Conservation (phyloP, 2,329 filamentous ascomycete species). For the Pestalotiopsis sp. region DNA sequence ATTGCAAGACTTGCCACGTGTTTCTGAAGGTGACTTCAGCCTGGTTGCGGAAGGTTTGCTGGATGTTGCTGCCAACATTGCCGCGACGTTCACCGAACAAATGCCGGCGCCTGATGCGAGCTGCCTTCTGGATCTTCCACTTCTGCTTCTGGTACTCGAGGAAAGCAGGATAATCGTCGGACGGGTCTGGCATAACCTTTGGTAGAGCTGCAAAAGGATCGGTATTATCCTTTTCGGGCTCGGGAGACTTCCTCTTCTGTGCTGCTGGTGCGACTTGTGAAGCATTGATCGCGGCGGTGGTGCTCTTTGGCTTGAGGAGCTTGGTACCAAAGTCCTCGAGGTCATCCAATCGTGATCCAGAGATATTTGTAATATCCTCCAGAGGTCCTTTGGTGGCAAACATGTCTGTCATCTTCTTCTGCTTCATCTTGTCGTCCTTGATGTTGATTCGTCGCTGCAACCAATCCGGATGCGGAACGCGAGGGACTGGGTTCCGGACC, state of each 20-base stretch:
- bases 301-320: constrained; percentile 66
- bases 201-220: constrained; percentile 86
- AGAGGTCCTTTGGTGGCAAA: constrained; percentile 72
- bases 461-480: constrained; percentile 96
- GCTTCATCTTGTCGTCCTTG: constrained; percentile 97
- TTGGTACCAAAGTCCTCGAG: constrained; percentile 81
- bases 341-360: constrained; percentile 59
- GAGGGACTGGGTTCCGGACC: constrained; percentile 88
- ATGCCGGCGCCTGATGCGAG: constrained; percentile 81
- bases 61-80: constrained; percentile 66
- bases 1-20: constrained; percentile 93
- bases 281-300: constrained; percentile 53
- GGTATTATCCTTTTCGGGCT: constrained; percentile 61
- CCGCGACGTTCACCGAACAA: constrained; percentile 85
- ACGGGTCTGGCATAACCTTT: constrained; percentile 79
- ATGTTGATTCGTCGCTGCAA: constrained; percentile 89
- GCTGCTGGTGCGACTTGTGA: constrained; percentile 56
- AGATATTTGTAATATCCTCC: constrained; percentile 71
- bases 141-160: constrained; percentile 96
- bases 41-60: constrained; percentile 83
- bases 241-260: constrained; percentile 76
- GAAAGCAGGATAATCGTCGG: constrained; percentile 85
- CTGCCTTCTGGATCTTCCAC: constrained; percentile 97
- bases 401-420: constrained; percentile 96
- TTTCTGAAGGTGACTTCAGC: constrained; percentile 87